Evolutionary conservation across 2,329 filamentous ascomycete species (phyloP).

Genomic region (Reticulascus tulasneorum): DNA sequence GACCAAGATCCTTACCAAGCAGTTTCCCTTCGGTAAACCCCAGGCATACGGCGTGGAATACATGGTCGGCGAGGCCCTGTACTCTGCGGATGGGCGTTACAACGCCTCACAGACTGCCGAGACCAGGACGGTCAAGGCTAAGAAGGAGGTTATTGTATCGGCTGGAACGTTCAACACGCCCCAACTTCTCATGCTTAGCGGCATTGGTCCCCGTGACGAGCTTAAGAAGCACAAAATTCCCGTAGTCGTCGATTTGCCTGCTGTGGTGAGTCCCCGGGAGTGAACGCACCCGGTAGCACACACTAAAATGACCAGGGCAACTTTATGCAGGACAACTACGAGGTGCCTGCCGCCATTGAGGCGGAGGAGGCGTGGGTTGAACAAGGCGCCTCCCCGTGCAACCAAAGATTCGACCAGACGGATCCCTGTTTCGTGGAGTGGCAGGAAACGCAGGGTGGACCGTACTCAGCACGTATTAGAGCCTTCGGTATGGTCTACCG

Average conservation of each 20-base stretch:
- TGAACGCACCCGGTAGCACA: background rate
- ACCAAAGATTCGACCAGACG: conserved; percentile 1
- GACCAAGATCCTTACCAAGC: conserved; percentile 23
- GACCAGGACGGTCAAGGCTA: conserved; percentile 12
- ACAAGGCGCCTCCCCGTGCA: background rate
- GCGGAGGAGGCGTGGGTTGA: conserved; percentile 2
- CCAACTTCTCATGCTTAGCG: conserved; percentile 31
- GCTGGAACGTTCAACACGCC: conserved; percentile 33
- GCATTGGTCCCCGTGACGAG: conserved; percentile 28
- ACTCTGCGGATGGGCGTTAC: conserved; percentile 18
- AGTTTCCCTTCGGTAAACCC: too few species aligned
- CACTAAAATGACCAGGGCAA: background rate
- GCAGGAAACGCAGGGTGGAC: conserved; percentile 6
- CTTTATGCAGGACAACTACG: conserved; percentile 32
- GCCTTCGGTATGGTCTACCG: background rate
- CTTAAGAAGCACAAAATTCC: conserved; percentile 37
- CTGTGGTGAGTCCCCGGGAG: conserved; percentile 34
- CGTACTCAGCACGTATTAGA: conserved; percentile 4
- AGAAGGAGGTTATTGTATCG: conserved; percentile 29
- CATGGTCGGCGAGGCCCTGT: background rate
- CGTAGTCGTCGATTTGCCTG: conserved; percentile 48
- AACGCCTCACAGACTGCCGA: conserved; percentile 2
- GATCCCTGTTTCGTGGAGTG: conserved; percentile 13
- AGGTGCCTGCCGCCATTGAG: conserved; percentile 22
- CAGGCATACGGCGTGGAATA: conserved; percentile 1